phyloP scores from a whole-genome alignment of 257 asterid species.

The Solanum virginianum region DNA sequence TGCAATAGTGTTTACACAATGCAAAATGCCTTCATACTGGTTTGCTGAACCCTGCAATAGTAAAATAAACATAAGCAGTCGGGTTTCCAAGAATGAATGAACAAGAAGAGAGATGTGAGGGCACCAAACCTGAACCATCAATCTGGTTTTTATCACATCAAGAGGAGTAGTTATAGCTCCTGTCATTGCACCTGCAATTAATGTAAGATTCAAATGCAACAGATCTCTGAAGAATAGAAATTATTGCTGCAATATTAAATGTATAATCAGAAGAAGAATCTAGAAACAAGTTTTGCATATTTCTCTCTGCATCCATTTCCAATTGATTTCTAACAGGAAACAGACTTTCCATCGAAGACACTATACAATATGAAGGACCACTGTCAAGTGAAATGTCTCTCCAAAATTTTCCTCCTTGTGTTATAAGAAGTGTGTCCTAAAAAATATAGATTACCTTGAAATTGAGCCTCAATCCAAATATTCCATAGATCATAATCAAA shows the following conservation, averaged over 20 bases:
- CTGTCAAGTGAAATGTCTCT: background rate
- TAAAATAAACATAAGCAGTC: background rate
- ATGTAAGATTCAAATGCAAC: background rate
- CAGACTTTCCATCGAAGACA: background rate
- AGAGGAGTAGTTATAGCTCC: slow-evolving; percentile 70
- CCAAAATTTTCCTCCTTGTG: background rate
- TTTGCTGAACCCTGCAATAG: slow-evolving; percentile 41
- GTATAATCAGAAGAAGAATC: background rate
- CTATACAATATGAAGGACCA: background rate
- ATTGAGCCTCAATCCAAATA: background rate
- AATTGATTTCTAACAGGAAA: background rate
- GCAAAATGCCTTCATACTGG: slow-evolving; percentile 39
- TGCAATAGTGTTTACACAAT: slow-evolving; percentile 34
- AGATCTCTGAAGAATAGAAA: background rate
- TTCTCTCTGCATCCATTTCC: background rate
- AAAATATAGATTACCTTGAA: background rate
- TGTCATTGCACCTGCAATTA: slow-evolving; percentile 42
- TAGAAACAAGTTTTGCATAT: background rate
- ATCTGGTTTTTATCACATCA: slow-evolving; percentile 58
- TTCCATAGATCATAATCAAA: background rate
- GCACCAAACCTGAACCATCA: slow-evolving; percentile 52
- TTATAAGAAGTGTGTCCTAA: background rate
- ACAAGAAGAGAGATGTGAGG: background rate
- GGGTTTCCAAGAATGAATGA: background rate
- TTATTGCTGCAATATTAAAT: background rate